phyloP scores from a whole-genome alignment of 805 yeast species.

The Metschnikowia lachancei region DNA sequence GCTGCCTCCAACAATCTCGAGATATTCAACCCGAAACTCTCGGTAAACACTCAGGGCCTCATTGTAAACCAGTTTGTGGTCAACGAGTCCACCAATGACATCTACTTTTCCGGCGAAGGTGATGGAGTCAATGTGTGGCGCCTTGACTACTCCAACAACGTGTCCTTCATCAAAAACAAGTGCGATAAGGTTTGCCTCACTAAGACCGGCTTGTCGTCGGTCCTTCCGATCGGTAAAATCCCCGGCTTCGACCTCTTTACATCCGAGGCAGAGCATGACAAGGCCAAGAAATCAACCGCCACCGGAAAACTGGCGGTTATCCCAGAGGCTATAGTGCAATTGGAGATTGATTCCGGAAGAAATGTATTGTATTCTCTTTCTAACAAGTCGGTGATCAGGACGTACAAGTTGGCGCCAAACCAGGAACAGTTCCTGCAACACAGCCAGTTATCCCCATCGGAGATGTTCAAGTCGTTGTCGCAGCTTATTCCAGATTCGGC shows the following conservation, averaged over 20 bases:
- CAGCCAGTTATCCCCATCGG: slow-evolving; percentile 42
- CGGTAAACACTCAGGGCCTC: slow-evolving; percentile 76
- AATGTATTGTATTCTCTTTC: slow-evolving; percentile 78
- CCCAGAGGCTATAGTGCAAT: slow-evolving; percentile 60
- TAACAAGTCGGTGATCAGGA: slow-evolving; percentile 75
- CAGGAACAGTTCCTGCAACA: slow-evolving; percentile 37
- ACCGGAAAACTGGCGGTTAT: slow-evolving; percentile 16
- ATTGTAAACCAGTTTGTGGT: slow-evolving; percentile 61
- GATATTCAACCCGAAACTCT: slow-evolving; percentile 78
- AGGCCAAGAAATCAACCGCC: not conserved
- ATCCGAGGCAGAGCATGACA: slow-evolving; percentile 19
- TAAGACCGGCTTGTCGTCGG: slow-evolving; percentile 48
- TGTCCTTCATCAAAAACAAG: slow-evolving; percentile 82
- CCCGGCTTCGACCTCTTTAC: slow-evolving; percentile 35
- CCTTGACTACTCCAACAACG: slow-evolving; percentile 74
- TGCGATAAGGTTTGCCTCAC: slow-evolving; percentile 84
- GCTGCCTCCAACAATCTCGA: slow-evolving; percentile 48
- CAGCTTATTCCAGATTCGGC: slow-evolving; percentile 56
- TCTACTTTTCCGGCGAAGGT: slow-evolving; percentile 78
- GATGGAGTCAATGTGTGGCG: slow-evolving; percentile 86
- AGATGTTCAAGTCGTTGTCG: slow-evolving; percentile 48
- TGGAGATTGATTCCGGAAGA: slow-evolving; percentile 75
- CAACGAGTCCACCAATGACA: slow-evolving; percentile 65
- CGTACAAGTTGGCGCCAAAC: slow-evolving; percentile 58
- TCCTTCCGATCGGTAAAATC: slow-evolving; percentile 35